Evolutionary conservation across 2,329 filamentous ascomycete genomes (phyloP).

Genomic region (Tolypocladium capitatum): DNA sequence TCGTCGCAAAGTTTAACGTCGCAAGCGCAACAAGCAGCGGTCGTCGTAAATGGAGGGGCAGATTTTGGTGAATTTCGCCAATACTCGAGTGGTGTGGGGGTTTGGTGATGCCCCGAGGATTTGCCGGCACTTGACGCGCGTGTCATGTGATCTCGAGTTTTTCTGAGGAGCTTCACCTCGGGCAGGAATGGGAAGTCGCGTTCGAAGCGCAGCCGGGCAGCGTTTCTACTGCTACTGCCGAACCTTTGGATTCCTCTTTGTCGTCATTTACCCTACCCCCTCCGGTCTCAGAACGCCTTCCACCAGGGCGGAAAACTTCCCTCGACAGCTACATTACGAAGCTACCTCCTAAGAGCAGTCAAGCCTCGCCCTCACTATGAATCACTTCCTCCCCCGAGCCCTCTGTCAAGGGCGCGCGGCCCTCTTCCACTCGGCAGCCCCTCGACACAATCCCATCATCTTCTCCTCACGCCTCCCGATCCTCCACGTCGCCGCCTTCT

Average conservation of each 20-base stretch:
- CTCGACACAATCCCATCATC: constrained; percentile 3
- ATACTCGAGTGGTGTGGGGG: constrained; percentile 23
- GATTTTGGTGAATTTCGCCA: constrained; percentile 28
- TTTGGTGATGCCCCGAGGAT: constrained; percentile 17
- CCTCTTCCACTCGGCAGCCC: constrained; percentile 5
- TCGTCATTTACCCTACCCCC: not conserved
- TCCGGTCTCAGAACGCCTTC: not conserved
- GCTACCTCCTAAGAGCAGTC: not conserved
- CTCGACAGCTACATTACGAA: not conserved
- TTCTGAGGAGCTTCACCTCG: constrained; percentile 8
- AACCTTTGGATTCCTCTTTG: too few species aligned
- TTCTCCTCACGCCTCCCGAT: constrained; percentile 6
- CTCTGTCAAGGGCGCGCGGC: constrained; percentile 10
- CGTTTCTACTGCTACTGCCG: not conserved
- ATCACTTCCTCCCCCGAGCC: constrained; percentile 10
- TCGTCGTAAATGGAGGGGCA: constrained; percentile 24
- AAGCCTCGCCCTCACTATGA: constrained; percentile 11
- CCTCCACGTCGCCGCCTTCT: constrained; percentile 6
- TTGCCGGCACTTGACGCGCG: constrained; percentile 12
- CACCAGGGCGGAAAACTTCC: not conserved
- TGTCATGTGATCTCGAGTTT: constrained; percentile 26
- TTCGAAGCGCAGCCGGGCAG: not conserved
- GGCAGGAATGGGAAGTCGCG: not conserved
- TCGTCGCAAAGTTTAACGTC: constrained; percentile 2
- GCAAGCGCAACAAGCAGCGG: constrained; percentile 7